Percentiles rank a stretch among this genome's conserved stretches.
These are phyloP conservation scores for Apodospora peruviana DNA, from an alignment of 495 filamentous ascomycete genomes.

Conservation along the genomic window DNA sequence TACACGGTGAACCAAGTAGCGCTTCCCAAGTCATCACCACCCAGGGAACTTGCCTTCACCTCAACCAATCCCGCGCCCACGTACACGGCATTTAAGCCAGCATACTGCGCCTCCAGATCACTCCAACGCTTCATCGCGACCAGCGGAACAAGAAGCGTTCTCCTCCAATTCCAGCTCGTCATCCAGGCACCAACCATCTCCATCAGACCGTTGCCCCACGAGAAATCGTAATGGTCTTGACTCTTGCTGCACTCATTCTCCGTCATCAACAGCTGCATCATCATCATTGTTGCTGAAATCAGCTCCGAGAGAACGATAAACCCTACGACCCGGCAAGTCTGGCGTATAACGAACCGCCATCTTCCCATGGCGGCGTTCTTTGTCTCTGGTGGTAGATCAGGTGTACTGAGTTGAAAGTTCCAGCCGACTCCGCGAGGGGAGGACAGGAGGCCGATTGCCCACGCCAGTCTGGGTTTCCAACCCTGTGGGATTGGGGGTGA, in stretches of 20 bases:
- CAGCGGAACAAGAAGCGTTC: background rate
- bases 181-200: no score
- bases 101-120: background rate
- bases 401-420: background rate
- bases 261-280: no score
- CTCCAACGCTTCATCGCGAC: background rate
- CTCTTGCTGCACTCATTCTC: no score
- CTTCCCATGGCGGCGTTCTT: background rate
- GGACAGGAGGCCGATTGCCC: constrained; percentile 1
- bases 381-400: no score
- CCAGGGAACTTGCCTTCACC: background rate
- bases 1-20: background rate
- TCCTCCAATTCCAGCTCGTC: background rate
- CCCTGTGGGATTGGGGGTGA: background rate
- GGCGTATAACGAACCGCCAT: background rate
- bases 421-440: constrained; percentile 2
- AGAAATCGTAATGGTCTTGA: no score
- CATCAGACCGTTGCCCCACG: no score
- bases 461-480: background rate
- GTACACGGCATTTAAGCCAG: background rate
- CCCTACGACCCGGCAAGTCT: no score
- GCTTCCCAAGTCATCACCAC: no score
- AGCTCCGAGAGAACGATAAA: no score
- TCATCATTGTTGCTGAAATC: no score
- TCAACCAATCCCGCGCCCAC: background rate